These are phyloP conservation scores for Coemansia sp. DNA, from an alignment of 192 early-diverging fungal genomes.

Conservation along the genomic window DNA sequence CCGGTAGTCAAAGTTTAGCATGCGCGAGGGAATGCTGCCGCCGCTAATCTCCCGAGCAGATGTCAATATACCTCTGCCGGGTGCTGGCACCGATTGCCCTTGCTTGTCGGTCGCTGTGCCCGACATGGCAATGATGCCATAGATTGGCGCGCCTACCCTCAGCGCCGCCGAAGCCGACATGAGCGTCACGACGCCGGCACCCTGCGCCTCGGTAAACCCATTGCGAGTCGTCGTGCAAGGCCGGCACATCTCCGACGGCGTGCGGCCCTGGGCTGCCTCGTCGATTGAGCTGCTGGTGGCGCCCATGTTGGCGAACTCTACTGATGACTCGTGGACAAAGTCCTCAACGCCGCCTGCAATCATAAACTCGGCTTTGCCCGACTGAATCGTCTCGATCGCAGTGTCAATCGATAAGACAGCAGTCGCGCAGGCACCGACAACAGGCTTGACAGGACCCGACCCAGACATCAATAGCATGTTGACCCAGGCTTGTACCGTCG, in stretches of 20 bases:
- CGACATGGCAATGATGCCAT: slow-evolving; percentile 80
- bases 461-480: slow-evolving; percentile 89
- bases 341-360: slow-evolving; percentile 88
- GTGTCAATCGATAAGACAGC: slow-evolving; percentile 86
- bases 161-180: slow-evolving; percentile 83
- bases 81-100: slow-evolving; percentile 86
- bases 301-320: slow-evolving; percentile 95
- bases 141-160: slow-evolving; percentile 86
- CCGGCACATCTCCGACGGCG: slow-evolving; percentile 85
- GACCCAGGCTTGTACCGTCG: slow-evolving; percentile 92
- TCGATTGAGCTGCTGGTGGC: slow-evolving; percentile 81
- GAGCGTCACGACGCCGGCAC: slow-evolving; percentile 82
- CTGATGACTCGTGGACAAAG: slow-evolving; percentile 82
- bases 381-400: slow-evolving; percentile 80
- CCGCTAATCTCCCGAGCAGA: slow-evolving; percentile 59
- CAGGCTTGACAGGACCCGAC: slow-evolving; percentile 76
- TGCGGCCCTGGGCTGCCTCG: slow-evolving; percentile 80
- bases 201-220: slow-evolving; percentile 92
- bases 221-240: slow-evolving; percentile 82
- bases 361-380: slow-evolving; percentile 86
- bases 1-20: slow-evolving; percentile 83
- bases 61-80: slow-evolving; percentile 87
- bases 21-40: slow-evolving; percentile 54
- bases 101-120: slow-evolving; percentile 93
- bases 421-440: slow-evolving; percentile 86